Base-by-base conservation (phyloP, 805 yeast genomes). In the Kluyveromyces dobzhanskii region DNA sequence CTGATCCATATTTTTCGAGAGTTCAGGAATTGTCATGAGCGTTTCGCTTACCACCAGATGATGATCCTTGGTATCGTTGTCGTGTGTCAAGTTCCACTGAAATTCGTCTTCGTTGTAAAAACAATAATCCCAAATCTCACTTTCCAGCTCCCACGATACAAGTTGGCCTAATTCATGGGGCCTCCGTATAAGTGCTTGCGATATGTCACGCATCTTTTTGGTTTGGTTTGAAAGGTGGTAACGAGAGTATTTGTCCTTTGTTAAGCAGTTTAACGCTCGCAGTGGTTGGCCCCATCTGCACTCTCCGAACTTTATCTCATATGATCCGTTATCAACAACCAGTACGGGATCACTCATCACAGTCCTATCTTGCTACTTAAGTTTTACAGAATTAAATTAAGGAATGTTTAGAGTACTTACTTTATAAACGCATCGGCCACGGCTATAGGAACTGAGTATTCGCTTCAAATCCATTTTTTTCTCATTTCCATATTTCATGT, bases 91-190 rank as follows among this genome's bases (percentile, higher is more conserved):
- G 13, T 51, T 43, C 30, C 59, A 49, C 2, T 47, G 43, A 41
- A 66, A 61, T 29, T 65, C 64, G 47, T 67, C 62, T 2, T 67
- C 69, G 33, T 67, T 71, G 55, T 44, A 61, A 13, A 86, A 69
- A 4, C 80, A 71, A 47, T 81, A 76, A 57, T 92, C 97, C 98
- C 97, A 92, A 2, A 92, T 72, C 17, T 81, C 80, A 51, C 81
- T 82, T 55, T 92, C 87, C 2, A 84, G 64, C 46, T 85, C 95
- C 98, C 97, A 92, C 28, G 90, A 85, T 0, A 80, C 77, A 37
- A 92, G 64, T 48, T 88, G 94, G 3, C 97, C 97, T 48, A 80
- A 78, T 46, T 87, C 96, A 41, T 77, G 76, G 0, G 99, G 97
- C 40, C 97, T 67, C 44, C 81, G 73, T 59, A 81, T 75, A 16